A percentile compares a stretch with the other conserved stretches of the same genome.
Conservation (phyloP, 768 basidiomycete species). For the Podaxis sp. region DNA sequence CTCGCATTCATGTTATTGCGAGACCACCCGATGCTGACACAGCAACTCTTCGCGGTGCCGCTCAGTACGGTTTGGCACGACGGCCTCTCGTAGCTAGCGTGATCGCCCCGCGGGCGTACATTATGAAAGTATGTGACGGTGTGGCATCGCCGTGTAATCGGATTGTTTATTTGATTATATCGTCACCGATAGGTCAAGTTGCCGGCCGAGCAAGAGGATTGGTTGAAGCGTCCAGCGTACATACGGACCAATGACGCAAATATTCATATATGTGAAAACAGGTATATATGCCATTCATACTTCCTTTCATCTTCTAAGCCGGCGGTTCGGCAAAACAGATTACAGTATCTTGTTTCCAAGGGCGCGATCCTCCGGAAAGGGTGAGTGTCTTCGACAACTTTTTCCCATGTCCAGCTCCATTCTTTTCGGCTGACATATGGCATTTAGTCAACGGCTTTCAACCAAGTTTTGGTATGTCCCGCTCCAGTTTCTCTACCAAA, state of each 20-base stretch:
- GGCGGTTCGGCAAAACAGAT: slow-evolving; percentile 41
- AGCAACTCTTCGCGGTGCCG: slow-evolving; percentile 86
- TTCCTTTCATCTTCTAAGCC: slow-evolving; percentile 22
- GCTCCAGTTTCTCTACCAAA: slow-evolving; percentile 10
- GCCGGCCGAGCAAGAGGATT: slow-evolving; percentile 84
- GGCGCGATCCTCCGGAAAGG: slow-evolving; percentile 86
- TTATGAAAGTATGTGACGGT: slow-evolving; percentile 66
- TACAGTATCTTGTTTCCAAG: slow-evolving; percentile 86
- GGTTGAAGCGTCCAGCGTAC: slow-evolving; percentile 82
- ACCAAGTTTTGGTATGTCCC: slow-evolving; percentile 77
- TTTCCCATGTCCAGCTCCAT: slow-evolving; percentile 19
- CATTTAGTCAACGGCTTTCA: slow-evolving; percentile 68
- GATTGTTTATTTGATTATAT: slow-evolving; percentile 7
- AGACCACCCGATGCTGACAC: slow-evolving; percentile 87
- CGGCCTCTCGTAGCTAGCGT: slow-evolving; percentile 77
- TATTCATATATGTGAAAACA: slow-evolving; percentile 80
- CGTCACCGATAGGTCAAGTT: slow-evolving; percentile 67
- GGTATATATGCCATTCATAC: slow-evolving; percentile 41
- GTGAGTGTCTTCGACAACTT: slow-evolving; percentile 39
- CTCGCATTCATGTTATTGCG: slow-evolving; percentile 71
- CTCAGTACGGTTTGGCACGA: slow-evolving; percentile 80
- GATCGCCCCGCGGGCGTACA: slow-evolving; percentile 79
- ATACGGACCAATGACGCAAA: slow-evolving; percentile 77
- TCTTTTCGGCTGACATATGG: slow-evolving; percentile 20
- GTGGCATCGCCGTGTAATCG: not conserved